Conservation (phyloP, 2,329 filamentous ascomycete genomes). For the Gnomoniopsis sp. region DNA sequence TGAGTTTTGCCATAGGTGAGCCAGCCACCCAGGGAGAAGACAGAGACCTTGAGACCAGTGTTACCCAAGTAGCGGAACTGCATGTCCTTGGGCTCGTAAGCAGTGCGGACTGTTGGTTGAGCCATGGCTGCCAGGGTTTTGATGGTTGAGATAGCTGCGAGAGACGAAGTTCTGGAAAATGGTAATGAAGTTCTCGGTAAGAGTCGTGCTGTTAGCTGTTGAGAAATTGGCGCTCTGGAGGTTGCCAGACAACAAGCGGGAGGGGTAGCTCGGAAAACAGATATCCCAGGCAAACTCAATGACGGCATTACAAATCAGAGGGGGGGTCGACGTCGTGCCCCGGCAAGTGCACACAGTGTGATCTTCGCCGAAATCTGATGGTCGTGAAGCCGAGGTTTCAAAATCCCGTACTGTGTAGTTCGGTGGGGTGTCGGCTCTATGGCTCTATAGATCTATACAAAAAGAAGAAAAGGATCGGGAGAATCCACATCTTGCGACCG, state of each 20-base stretch:
- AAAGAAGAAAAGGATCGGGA: too few relatives aligned
- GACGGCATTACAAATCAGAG: slow-evolving; percentile 15
- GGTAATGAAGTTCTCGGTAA: background rate
- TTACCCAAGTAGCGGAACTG: slow-evolving; percentile 69
- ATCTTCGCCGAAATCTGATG: background rate
- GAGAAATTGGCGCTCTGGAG: background rate
- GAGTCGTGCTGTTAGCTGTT: background rate
- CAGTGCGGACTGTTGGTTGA: slow-evolving; percentile 22
- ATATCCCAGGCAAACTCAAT: slow-evolving; percentile 11
- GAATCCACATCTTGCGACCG: too few relatives aligned
- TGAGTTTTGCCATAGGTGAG: slow-evolving; percentile 62
- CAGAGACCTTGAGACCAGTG: slow-evolving; percentile 70
- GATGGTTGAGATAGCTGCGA: slow-evolving; percentile 25
- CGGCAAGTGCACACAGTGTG: background rate
- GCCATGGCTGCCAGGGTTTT: slow-evolving; percentile 12
- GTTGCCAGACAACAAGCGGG: background rate
- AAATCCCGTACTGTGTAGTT: background rate
- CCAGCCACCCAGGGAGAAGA: slow-evolving; percentile 69
- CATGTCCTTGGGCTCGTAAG: slow-evolving; percentile 45
- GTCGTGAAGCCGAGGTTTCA: background rate
- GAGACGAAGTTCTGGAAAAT: too few relatives aligned
- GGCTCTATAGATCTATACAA: too few relatives aligned
- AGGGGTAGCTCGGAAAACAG: slow-evolving; percentile 4
- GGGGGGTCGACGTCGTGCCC: background rate
- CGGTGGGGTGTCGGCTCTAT: background rate